Percentiles rank a stretch among this genome's conserved stretches.
phyloP scores from a whole-genome alignment of 257 asterid species.

The Oldenlandia corymbosa region DNA sequence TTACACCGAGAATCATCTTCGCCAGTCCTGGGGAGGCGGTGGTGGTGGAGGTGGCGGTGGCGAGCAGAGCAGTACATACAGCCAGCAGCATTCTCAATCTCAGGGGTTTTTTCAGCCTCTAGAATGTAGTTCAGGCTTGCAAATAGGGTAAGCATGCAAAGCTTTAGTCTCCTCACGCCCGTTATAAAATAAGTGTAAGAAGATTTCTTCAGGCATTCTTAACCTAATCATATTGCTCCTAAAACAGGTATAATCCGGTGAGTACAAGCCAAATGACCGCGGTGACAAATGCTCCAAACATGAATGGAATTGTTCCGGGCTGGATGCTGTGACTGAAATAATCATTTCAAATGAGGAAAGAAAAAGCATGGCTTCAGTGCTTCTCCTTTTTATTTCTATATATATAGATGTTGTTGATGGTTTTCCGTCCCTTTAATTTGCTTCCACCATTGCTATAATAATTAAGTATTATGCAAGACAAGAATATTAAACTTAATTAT shows the following conservation, averaged over 20 bases:
- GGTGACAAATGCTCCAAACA: conserved; percentile 49
- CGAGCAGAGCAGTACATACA: conserved; percentile 56
- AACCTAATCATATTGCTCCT: background rate
- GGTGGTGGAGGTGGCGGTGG: conserved; percentile 50
- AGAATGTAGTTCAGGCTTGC: conserved; percentile 75
- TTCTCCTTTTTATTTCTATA: background rate
- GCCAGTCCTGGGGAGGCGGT: conserved; percentile 55
- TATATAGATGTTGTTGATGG: background rate
- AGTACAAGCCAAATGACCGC: conserved; percentile 73
- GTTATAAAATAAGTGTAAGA: too few relatives aligned
- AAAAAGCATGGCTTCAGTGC: background rate
- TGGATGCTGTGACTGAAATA: conserved; percentile 65
- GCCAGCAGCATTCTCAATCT: conserved; percentile 63
- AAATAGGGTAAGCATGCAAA: conserved; percentile 70
- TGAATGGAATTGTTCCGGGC: conserved; percentile 66
- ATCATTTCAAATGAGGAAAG: too few relatives aligned
- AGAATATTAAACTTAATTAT: background rate
- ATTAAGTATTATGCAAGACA: conserved; percentile 5
- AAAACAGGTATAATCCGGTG: conserved; percentile 49
- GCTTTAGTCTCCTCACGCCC: too few relatives aligned
- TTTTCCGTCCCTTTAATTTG: background rate
- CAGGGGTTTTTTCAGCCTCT: conserved; percentile 80
- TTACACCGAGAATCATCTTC: conserved; percentile 64
- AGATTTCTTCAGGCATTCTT: background rate
- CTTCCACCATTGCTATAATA: background rate